These are phyloP conservation scores for Collybiopsis luxurians DNA, from an alignment of 768 basidiomycete genomes.

Conservation along the genomic window DNA sequence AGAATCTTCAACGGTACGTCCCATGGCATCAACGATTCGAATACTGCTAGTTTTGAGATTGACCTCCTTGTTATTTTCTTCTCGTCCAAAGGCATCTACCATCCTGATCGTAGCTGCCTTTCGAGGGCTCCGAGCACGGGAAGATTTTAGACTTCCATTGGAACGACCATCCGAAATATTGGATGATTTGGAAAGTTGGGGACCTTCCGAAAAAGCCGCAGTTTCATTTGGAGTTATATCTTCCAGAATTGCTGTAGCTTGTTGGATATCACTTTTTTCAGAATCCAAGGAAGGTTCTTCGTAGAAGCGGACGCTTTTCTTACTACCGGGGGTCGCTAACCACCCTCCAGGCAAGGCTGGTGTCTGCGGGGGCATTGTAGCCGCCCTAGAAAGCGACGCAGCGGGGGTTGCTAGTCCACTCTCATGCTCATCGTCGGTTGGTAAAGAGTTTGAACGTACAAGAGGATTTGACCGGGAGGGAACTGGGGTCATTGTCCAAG, in stretches of 20 bases:
- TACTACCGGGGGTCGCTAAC: constrained; percentile 50
- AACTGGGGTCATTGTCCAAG: constrained; percentile 31
- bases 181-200: background rate
- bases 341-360: constrained; percentile 73
- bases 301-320: constrained; percentile 68
- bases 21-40: constrained; percentile 70
- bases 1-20: constrained; percentile 46
- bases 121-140: constrained; percentile 30
- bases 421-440: constrained; percentile 21
- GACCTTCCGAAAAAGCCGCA: background rate
- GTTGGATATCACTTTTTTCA: constrained; percentile 10
- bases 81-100: constrained; percentile 69
- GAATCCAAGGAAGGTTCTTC: constrained; percentile 3
- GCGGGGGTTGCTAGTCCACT: constrained; percentile 45
- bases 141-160: background rate
- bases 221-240: background rate
- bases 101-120: constrained; percentile 56
- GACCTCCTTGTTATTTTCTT: constrained; percentile 15
- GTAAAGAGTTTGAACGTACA: constrained; percentile 16
- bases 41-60: constrained; percentile 39
- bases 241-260: background rate
- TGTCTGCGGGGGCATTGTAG: constrained; percentile 47
- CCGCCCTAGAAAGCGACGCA: constrained; percentile 47
- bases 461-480: constrained; percentile 8
- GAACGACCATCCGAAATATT: background rate